Conservation (phyloP, 1,139 yeast genomes). For the Candida albicans region DNA sequence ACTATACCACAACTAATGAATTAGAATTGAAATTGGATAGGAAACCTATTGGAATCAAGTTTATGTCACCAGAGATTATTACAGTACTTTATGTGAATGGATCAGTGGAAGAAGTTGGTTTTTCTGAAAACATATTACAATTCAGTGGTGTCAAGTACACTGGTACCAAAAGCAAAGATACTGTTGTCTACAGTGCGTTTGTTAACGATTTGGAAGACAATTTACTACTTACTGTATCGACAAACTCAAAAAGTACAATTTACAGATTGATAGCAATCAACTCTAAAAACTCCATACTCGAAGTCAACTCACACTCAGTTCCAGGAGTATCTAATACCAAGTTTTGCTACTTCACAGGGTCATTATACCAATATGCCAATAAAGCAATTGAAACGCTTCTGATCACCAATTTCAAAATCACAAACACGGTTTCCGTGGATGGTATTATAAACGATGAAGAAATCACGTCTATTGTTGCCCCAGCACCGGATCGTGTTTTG, state of each 20-base stretch:
- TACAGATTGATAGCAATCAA: slow-evolving; percentile 28
- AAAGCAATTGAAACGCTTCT: slow-evolving; percentile 21
- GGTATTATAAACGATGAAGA: slow-evolving; percentile 18
- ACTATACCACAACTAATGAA: slow-evolving; percentile 10
- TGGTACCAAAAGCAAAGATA: slow-evolving; percentile 4
- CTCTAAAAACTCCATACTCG: slow-evolving; percentile 20
- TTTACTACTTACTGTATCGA: slow-evolving; percentile 23
- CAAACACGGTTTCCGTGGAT: slow-evolving; percentile 22
- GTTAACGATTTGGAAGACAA: slow-evolving; percentile 23
- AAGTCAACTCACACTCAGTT: slow-evolving; percentile 17
- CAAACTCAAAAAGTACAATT: slow-evolving; percentile 14
- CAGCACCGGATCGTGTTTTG: slow-evolving; percentile 48
- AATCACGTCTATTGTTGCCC: slow-evolving; percentile 29
- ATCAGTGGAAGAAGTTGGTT: slow-evolving; percentile 32
- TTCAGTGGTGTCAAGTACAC: slow-evolving; percentile 2
- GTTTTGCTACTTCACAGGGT: slow-evolving; percentile 30
- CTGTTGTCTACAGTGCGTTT: slow-evolving; percentile 24
- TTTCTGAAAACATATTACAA: slow-evolving; percentile 13
- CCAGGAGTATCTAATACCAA: slow-evolving; percentile 8
- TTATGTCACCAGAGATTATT: slow-evolving; percentile 34
- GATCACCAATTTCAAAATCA: slow-evolving; percentile 23
- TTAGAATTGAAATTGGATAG: slow-evolving; percentile 17
- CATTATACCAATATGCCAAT: slow-evolving; percentile 27
- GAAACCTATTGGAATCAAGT: slow-evolving; percentile 36
- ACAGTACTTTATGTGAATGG: slow-evolving; percentile 47